A percentile compares a stretch with the other conserved stretches of the same genome.
Conservation (phyloP, 371 early-diverging fungal genomes). For the Vittaforma corneae region DNA sequence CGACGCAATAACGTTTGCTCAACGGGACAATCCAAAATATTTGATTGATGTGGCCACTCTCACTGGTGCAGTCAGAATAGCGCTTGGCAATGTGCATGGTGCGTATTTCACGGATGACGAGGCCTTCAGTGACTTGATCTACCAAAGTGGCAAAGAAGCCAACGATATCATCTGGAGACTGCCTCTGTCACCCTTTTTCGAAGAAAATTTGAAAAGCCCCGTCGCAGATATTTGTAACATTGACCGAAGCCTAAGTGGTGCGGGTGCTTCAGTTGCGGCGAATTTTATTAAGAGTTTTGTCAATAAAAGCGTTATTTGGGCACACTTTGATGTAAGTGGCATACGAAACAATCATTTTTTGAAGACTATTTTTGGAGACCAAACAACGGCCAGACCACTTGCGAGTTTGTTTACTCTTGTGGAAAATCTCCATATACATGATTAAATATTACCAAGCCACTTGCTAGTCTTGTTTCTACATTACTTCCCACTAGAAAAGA, state of each 20-base stretch:
- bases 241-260: conserved; percentile 62
- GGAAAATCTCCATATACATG: conserved; percentile 31
- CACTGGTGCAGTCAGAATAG: conserved; percentile 79
- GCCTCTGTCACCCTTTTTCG: conserved; percentile 72
- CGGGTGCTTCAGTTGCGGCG: conserved; percentile 80
- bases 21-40: conserved; percentile 62
- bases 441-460: too few relatives aligned
- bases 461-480: too few relatives aligned
- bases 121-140: conserved; percentile 65
- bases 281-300: conserved; percentile 80
- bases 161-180: conserved; percentile 84
- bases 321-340: conserved; percentile 60
- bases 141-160: conserved; percentile 62
- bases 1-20: conserved; percentile 69
- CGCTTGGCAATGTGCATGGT: conserved; percentile 72
- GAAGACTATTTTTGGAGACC: conserved; percentile 47
- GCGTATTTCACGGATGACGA: conserved; percentile 75
- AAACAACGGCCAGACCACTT: conserved; percentile 50
- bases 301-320: conserved; percentile 56
- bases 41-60: conserved; percentile 64
- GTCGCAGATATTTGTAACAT: conserved; percentile 64
- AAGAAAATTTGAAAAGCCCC: conserved; percentile 65
- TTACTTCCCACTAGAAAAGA: too few relatives aligned
- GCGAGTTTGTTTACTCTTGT: conserved; percentile 31
- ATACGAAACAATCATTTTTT: conserved; percentile 34